These are phyloP conservation scores for Potentilla sterilis DNA, from an alignment of 306 rosid species.

Conservation along the genomic window DNA sequence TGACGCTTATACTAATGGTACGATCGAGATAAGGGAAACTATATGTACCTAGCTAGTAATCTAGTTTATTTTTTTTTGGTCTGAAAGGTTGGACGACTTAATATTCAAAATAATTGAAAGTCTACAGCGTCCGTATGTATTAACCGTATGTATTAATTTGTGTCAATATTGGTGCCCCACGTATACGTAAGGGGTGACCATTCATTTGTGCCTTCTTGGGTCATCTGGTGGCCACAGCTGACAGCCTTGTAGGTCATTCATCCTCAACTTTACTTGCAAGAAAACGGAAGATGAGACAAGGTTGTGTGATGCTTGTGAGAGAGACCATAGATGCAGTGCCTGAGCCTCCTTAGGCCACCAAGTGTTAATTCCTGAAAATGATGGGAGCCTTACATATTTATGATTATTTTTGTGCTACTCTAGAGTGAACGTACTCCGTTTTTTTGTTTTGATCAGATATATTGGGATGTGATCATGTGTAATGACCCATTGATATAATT, in stretches of 20 bases:
- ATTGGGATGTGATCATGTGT: not conserved
- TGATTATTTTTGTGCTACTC: not conserved
- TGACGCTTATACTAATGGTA: not conserved
- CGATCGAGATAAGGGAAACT: not conserved
- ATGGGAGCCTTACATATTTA: not conserved
- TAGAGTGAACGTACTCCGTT: not conserved
- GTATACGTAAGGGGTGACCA: constrained; percentile 27
- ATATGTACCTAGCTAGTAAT: not conserved
- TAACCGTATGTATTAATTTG: not conserved
- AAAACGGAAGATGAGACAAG: not conserved
- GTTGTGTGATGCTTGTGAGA: not conserved
- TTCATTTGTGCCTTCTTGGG: not conserved
- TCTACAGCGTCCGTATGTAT: not conserved
- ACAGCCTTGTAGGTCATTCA: too few species aligned
- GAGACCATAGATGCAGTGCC: not conserved
- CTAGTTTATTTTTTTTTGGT: too few species aligned
- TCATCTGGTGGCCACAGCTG: not conserved
- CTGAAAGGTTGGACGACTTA: not conserved
- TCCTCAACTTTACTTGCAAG: not conserved
- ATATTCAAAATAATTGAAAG: not conserved
- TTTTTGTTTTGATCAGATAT: not conserved
- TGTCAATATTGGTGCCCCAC: not conserved
- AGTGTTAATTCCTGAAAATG: not conserved
- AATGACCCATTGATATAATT: too few species aligned
- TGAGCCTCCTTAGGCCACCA: not conserved